A percentile compares a stretch with the other conserved stretches of the same genome.
phyloP scores from a whole-genome alignment of 2,329 filamentous ascomycete genomes.

The Sporothrix protearum region DNA sequence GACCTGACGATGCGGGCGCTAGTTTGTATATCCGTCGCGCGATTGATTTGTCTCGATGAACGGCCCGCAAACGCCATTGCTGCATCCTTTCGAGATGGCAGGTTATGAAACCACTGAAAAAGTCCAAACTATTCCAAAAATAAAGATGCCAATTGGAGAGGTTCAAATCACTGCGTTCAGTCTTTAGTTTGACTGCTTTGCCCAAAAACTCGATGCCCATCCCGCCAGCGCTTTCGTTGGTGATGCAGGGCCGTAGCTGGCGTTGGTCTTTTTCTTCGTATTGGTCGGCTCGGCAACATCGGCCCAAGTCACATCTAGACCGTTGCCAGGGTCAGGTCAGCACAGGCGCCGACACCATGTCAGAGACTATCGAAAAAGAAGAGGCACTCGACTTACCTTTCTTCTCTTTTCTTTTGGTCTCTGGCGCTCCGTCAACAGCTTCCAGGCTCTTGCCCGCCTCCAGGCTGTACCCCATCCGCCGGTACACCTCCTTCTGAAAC shows the following conservation, averaged over 20 bases:
- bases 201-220: conserved; percentile 12
- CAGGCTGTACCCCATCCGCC: conserved; percentile 1
- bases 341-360: no score
- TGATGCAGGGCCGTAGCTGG: neutral
- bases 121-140: neutral
- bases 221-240: neutral
- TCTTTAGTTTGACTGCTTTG: neutral
- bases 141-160: neutral
- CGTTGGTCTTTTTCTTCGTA: neutral
- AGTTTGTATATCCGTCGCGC: neutral
- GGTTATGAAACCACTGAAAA: neutral
- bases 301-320: neutral
- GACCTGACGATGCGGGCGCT: conserved; percentile 1
- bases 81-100: neutral
- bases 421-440: neutral
- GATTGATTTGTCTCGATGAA: neutral
- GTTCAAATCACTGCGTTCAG: neutral
- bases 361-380: neutral
- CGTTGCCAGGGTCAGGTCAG: neutral
- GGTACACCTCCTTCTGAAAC: conserved; percentile 22
- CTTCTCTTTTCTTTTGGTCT: neutral
- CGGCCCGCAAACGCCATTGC: neutral
- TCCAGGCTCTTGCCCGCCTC: neutral
- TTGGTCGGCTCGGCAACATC: neutral
- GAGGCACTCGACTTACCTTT: neutral